These are phyloP conservation scores for Waltergamsia citrina DNA, from an alignment of 2,329 filamentous ascomycete species.

Conservation along the genomic window DNA sequence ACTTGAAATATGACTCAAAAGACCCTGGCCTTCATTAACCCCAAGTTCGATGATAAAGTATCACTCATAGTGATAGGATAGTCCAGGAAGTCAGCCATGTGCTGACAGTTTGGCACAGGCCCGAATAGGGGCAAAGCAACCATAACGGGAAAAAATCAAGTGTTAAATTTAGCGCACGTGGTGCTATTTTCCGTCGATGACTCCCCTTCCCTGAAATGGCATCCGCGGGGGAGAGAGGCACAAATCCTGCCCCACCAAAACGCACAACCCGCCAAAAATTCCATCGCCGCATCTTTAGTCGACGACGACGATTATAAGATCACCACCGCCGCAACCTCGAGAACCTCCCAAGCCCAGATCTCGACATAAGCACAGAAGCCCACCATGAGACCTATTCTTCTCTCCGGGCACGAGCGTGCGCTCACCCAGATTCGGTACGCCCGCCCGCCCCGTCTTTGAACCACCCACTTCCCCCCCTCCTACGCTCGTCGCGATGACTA, in stretches of 20 bases:
- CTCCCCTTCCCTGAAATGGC: neutral
- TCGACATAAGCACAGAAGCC: constrained; percentile 11
- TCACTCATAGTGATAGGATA: too few species aligned
- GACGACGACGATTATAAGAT: constrained; percentile 9
- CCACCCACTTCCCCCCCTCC: neutral
- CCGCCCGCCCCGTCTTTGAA: too few species aligned
- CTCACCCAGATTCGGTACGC: constrained; percentile 80
- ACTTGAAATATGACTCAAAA: too few species aligned
- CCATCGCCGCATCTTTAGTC: constrained; percentile 17
- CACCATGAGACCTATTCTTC: constrained; percentile 92
- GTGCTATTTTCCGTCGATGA: neutral
- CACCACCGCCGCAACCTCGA: constrained; percentile 2
- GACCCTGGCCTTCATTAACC: too few species aligned
- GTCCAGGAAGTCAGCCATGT: too few species aligned
- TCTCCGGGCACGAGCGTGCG: constrained; percentile 94
- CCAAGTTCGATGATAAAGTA: too few species aligned
- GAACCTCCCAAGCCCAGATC: neutral
- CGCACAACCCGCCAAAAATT: constrained; percentile 36
- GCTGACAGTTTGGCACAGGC: too few species aligned
- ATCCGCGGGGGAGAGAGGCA: constrained; percentile 3
- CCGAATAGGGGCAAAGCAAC: too few species aligned
- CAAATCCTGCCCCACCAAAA: constrained; percentile 28
- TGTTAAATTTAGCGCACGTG: neutral
- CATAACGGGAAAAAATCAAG: too few species aligned
- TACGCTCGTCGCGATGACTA: neutral